A percentile compares a stretch with the other conserved stretches of the same genome.
These are phyloP conservation scores for Aethionema arabicum DNA, from an alignment of 345 rosid genomes.

Conservation along the genomic window DNA sequence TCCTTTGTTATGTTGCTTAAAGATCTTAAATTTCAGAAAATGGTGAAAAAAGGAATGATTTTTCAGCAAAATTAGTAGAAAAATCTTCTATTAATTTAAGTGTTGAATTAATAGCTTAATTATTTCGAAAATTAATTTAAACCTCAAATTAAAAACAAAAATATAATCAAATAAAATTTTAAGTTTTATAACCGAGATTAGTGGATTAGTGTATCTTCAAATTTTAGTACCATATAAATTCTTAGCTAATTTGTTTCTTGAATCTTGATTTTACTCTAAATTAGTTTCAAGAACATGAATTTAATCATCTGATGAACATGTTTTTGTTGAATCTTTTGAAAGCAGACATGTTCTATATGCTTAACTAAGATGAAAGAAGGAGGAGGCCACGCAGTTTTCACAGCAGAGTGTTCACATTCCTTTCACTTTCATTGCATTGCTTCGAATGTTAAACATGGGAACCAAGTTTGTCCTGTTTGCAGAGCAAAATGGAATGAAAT, in stretches of 20 bases:
- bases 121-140: too few species aligned
- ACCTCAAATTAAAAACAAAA: too few species aligned
- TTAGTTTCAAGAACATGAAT: conserved; percentile 10
- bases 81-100: too few species aligned
- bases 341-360: conserved; percentile 87
- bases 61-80: too few species aligned
- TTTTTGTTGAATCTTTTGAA: conserved; percentile 21
- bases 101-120: too few species aligned
- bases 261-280: conserved; percentile 12
- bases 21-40: background rate
- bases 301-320: conserved; percentile 1
- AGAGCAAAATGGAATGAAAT: conserved; percentile 89
- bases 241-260: conserved; percentile 19
- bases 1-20: background rate
- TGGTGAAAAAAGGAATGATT: background rate
- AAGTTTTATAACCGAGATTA: too few species aligned
- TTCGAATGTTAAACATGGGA: conserved; percentile 80
- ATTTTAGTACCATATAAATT: too few species aligned
- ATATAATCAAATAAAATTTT: too few species aligned
- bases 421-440: conserved; percentile 96
- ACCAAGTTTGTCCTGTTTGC: conserved; percentile 89
- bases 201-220: too few species aligned
- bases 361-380: conserved; percentile 85
- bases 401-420: conserved; percentile 92
- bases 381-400: conserved; percentile 86